A percentile compares a stretch with the other conserved stretches of the same genome.
These are phyloP conservation scores for Aegilops speltoides DNA, from an alignment of 176 grass and related monocot genomes.

Conservation along the genomic window DNA sequence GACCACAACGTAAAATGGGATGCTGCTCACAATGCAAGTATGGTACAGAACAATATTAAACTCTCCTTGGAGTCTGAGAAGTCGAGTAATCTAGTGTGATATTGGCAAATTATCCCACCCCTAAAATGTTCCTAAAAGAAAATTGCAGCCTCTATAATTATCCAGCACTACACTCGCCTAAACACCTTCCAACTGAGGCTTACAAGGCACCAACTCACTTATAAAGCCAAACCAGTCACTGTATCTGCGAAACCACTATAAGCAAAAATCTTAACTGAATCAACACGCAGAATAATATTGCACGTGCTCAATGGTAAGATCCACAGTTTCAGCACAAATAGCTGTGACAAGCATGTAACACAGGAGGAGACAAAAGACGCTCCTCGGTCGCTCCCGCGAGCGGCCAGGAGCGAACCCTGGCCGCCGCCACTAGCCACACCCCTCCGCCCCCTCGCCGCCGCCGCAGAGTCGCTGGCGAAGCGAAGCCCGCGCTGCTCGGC, in stretches of 20 bases:
- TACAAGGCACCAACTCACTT: not conserved
- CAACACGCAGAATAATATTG: not conserved
- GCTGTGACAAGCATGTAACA: not conserved
- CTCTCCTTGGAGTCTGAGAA: not conserved
- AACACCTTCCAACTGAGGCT: too few relatives aligned
- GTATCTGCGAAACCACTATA: not conserved
- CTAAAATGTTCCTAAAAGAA: not conserved
- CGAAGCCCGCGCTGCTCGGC: too few relatives aligned
- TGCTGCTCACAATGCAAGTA: not conserved
- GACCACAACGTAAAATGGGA: not conserved
- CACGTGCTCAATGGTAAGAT: not conserved
- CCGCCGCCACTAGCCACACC: too few relatives aligned
- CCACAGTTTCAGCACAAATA: not conserved
- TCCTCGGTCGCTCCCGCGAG: too few relatives aligned
- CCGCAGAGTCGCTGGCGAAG: too few relatives aligned
- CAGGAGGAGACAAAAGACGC: not conserved
- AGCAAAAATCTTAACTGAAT: not conserved
- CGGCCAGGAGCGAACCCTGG: too few relatives aligned
- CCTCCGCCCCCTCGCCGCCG: too few relatives aligned
- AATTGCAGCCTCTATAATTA: not conserved
- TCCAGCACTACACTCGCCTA: not conserved
- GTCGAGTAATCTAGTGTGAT: not conserved
- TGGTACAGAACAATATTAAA: not conserved
- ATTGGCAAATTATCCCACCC: not conserved
- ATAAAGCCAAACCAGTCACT: not conserved